phyloP scores from a whole-genome alignment of 345 rosid species.

The Nephelium lappaceum region DNA sequence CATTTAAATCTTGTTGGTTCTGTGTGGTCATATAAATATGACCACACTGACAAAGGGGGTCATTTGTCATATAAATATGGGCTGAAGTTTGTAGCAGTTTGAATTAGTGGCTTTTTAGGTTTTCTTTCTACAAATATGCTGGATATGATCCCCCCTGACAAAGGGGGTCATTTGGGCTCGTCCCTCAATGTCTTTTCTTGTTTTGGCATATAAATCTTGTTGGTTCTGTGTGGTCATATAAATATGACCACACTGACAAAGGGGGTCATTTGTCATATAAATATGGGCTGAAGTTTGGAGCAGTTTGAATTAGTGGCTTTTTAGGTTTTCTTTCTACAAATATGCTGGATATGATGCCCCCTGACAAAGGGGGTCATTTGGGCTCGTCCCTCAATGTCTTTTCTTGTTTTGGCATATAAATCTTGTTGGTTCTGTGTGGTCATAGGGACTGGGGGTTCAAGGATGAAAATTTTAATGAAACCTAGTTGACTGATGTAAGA shows the following conservation, averaged over 20 bases:
- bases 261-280: too few relatives aligned
- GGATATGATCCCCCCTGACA: neutral
- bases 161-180: conserved; percentile 3
- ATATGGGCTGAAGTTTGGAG: neutral
- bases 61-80: too few relatives aligned
- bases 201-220: neutral
- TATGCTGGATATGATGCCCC: neutral
- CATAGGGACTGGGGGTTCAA: neutral
- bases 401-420: neutral
- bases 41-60: too few relatives aligned
- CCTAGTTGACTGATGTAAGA: neutral
- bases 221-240: neutral
- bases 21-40: neutral
- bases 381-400: neutral
- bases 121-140: neutral
- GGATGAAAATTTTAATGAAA: neutral
- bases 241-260: too few relatives aligned
- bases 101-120: neutral
- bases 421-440: neutral
- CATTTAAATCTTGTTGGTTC: neutral
- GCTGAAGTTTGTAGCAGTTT: neutral
- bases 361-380: conserved; percentile 3
- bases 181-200: neutral
- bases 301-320: neutral
- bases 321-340: neutral